Evolutionary conservation across 192 early-diverging fungal genomes (phyloP), one percentile per base, ranked within the genome.

Genomic region (Mortierella claussenii): DNA sequence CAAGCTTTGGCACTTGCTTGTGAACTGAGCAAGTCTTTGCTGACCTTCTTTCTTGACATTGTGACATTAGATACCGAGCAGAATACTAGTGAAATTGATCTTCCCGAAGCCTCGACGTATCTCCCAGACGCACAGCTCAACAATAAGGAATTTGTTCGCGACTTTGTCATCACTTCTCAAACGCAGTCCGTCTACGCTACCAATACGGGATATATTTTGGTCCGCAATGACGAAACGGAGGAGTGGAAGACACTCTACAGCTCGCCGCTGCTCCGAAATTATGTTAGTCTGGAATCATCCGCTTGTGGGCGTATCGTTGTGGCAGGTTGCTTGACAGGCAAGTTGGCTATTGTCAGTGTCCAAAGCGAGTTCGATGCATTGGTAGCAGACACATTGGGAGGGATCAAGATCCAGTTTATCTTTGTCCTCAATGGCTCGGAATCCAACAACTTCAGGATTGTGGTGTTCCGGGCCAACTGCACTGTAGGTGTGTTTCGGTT

Each of bases 241-340:
- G 42, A 67, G 1, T 82, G 83, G 81, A 60, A 17, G 1, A 60
- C 65, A 1, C 37, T 87, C 13, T 81, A 74, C 49, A 55, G 65
- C 26, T 81, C 84, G 26, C 33, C 57, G 2, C 68, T 71, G 17
- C 83, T 88, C 23, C 59, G 48, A 24, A 81, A 80, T 60, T 90
- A 92, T 69, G 65, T 80, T 26, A 83, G 85, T 24, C 54, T 92
- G 57, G 69, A 82, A 37, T 43, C 80, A 6, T 89, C 87, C 24
- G 42, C 47, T 0, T 88, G 86, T 56, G 86, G 89, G 7, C 63
- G 80, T 13, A 42, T 90, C 21, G 69, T 87, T 18, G 85, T 84
- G 18, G 78, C 76, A 30, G 89, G 89, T 9, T 81, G 80, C 24
- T 74, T 89, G 21, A 36, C 70, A 49, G 89, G 90, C 12, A 76